Evolutionary conservation across 768 basidiomycete species (phyloP).

Genomic region (Neoboletus subvelutipes): DNA sequence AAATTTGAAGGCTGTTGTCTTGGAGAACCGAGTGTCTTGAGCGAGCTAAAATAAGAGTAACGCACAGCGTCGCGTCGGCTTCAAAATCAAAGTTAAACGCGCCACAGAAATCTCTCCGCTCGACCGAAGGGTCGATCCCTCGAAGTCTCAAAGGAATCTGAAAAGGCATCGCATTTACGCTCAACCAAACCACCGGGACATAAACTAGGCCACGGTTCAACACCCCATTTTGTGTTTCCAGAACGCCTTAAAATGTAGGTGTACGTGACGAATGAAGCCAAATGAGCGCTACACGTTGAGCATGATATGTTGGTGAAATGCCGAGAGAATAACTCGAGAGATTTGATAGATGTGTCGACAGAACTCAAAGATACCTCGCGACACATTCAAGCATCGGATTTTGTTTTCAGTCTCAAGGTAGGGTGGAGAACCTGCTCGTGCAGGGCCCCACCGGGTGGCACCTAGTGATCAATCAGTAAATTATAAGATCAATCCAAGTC

Average conservation of each 20-base stretch:
- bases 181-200: conserved; percentile 3
- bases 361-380: too few relatives aligned
- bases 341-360: not conserved
- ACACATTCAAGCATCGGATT: conserved; percentile 22
- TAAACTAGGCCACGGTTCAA: conserved; percentile 12
- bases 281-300: too few relatives aligned
- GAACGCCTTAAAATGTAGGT: conserved; percentile 1
- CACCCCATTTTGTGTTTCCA: conserved; percentile 26
- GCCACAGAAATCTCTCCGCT: not conserved
- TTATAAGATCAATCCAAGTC: not conserved
- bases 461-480: conserved; percentile 40
- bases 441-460: conserved; percentile 90
- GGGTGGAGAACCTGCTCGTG: conserved; percentile 89
- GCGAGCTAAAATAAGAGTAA: too few relatives aligned
- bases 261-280: conserved; percentile 5
- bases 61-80: not conserved
- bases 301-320: conserved; percentile 20
- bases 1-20: too few relatives aligned
- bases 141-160: not conserved
- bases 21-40: too few relatives aligned
- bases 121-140: not conserved
- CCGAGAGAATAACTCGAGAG: too few relatives aligned
- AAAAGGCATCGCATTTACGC: conserved; percentile 7
- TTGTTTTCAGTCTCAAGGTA: conserved; percentile 34
- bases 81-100: not conserved